Conservation (phyloP, 2,329 filamentous ascomycete species). For the Xylaria sp. region DNA sequence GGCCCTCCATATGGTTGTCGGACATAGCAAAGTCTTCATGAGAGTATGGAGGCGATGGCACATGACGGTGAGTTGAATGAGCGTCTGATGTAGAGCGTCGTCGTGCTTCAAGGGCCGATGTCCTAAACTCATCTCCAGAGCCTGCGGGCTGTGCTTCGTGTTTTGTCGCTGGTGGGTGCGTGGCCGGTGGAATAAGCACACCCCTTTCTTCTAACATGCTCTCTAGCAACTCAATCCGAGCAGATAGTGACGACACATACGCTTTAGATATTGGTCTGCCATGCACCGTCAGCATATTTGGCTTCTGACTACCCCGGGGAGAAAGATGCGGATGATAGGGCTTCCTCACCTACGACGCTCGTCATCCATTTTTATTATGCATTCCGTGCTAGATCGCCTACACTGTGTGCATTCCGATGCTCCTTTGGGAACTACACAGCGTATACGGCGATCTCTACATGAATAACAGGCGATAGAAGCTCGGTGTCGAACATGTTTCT, state of each 20-base stretch:
- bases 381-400: slow-evolving; percentile 38
- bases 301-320: background rate
- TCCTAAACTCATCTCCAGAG: slow-evolving; percentile 30
- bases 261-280: slow-evolving; percentile 39
- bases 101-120: slow-evolving; percentile 12
- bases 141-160: slow-evolving; percentile 29
- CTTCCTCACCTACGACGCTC: slow-evolving; percentile 40
- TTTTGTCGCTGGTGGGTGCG: slow-evolving; percentile 37
- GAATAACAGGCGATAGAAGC: slow-evolving; percentile 40
- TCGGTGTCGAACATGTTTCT: slow-evolving; percentile 37
- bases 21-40: slow-evolving; percentile 36
- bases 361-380: slow-evolving; percentile 41
- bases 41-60: slow-evolving; percentile 38
- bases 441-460: slow-evolving; percentile 40
- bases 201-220: slow-evolving; percentile 36
- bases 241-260: slow-evolving; percentile 39
- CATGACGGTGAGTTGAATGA: slow-evolving; percentile 26
- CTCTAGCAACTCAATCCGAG: slow-evolving; percentile 39
- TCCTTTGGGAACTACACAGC: slow-evolving; percentile 40
- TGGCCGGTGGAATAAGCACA: slow-evolving; percentile 31
- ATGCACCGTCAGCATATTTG: slow-evolving; percentile 15
- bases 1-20: slow-evolving; percentile 30
- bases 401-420: slow-evolving; percentile 37
- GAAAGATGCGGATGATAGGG: too few relatives aligned
- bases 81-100: slow-evolving; percentile 28